A percentile compares a stretch with the other conserved stretches of the same genome.
phyloP scores from a whole-genome alignment of 2,329 filamentous ascomycete species.

The Fusarium camptoceras region DNA sequence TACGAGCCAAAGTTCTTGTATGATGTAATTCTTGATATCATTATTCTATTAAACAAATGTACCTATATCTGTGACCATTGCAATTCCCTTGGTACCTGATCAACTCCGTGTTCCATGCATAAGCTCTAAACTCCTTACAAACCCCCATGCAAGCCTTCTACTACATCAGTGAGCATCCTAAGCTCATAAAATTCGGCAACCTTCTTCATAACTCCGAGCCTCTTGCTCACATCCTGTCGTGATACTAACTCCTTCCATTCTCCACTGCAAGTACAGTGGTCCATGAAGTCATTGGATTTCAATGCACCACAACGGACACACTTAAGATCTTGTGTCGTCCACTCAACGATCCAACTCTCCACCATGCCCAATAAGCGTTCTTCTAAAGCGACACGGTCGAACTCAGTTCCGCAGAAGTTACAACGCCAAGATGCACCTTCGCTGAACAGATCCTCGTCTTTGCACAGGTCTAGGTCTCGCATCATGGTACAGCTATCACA shows the following conservation, averaged over 20 bases:
- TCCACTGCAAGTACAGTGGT: conserved; percentile 94
- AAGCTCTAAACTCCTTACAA: conserved; percentile 51
- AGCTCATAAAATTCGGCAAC: conserved; percentile 85
- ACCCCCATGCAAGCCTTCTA: conserved; percentile 68
- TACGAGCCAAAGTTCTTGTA: not conserved
- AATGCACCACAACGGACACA: conserved; percentile 79
- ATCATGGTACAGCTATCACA: conserved; percentile 93
- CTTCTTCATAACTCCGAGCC: conserved; percentile 75
- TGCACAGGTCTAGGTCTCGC: conserved; percentile 90
- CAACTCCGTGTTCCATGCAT: conserved; percentile 37
- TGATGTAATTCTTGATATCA: not conserved
- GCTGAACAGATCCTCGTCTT: conserved; percentile 81
- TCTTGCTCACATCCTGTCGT: conserved; percentile 72
- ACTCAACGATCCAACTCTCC: conserved; percentile 79
- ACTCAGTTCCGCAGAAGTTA: conserved; percentile 78
- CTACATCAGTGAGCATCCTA: conserved; percentile 82
- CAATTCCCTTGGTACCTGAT: conserved; percentile 17
- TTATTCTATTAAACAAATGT: conserved; percentile 8
- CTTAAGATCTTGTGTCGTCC: conserved; percentile 90
- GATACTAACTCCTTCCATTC: conserved; percentile 81
- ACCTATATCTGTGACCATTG: not conserved
- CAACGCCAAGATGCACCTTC: conserved; percentile 76
- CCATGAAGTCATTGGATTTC: conserved; percentile 92
- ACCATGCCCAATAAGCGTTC: conserved; percentile 83
- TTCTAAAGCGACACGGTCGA: conserved; percentile 84